Evolutionary conservation across 2,329 filamentous ascomycete species (phyloP), one percentile per base, ranked within the genome.

Genomic region (Pestalotiopsis sp.): DNA sequence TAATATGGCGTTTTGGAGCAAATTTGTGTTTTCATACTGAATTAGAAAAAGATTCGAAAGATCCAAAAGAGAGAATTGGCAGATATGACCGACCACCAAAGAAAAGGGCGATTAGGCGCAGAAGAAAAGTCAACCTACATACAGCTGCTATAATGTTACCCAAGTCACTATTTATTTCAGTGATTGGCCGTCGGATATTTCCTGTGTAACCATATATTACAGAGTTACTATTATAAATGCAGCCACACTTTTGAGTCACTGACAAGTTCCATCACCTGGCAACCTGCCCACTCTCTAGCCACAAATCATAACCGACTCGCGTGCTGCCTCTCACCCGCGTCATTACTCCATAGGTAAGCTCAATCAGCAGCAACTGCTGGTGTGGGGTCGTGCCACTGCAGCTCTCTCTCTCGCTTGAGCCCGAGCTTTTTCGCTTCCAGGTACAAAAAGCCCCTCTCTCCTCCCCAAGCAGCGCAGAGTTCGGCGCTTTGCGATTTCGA

Each of bases 381-480:
- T 45, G 39, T 39, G 23, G 38, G 45, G 41, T 64, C 25, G 23
- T 52, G 59, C 66, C 67, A 65, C 58, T 56, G 67, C 23, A 68
- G 38, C 41, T 65, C 56, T 60, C 41, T 49, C 23, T 36, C 6
- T 52, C 45, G 45, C 45, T 52, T 7, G 45, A 52, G 45, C 45
- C 45, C 23, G 59, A 39, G 59, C 27, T 36, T 41, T 41, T 62
- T 39, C 59, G 36, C 23, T 39, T 57, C 45, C 65, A 60, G 60
- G 68, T 69, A 69, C 68, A 69, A 69, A 69, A 69, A 60, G 65
- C 60, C 60, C 68, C 68, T 67, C 64, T 52, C 31, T 66, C 68
- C 61, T 65, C 45, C 17, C 17, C 68, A 67, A 64, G 63, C 64
- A 36, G 31, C 45, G 17, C 52, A 39, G 57, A 20, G 20, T 41